Conservation (phyloP, 768 basidiomycete genomes). For the Amanita polypyramis region DNA sequence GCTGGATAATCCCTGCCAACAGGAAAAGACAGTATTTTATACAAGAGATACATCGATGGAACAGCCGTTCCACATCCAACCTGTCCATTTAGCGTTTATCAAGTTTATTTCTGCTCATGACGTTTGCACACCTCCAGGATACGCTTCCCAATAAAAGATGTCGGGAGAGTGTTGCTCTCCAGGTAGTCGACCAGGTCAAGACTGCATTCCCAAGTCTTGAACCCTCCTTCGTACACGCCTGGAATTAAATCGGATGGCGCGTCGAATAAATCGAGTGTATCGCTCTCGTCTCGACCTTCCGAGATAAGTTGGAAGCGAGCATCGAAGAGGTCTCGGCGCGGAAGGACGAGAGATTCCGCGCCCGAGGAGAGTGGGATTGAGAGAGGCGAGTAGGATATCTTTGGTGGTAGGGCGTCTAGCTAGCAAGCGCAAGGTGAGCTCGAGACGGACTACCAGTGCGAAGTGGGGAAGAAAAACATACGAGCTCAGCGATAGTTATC, state of each 20-base stretch:
- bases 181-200: conserved; percentile 74
- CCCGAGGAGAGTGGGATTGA: conserved; percentile 33
- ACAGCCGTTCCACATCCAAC: conserved; percentile 90
- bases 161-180: conserved; percentile 12
- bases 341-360: conserved; percentile 28
- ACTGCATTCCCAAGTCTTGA: conserved; percentile 98
- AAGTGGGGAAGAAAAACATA: conserved; percentile 17
- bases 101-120: not conserved
- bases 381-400: conserved; percentile 76
- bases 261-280: conserved; percentile 53
- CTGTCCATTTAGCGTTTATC: conserved; percentile 26
- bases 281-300: conserved; percentile 28
- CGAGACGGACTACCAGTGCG: conserved; percentile 10
- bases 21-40: conserved; percentile 37
- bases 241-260: conserved; percentile 86
- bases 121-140: conserved; percentile 59
- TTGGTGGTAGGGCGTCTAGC: conserved; percentile 58
- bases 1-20: conserved; percentile 5
- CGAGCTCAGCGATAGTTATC: conserved; percentile 18
- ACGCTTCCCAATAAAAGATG: conserved; percentile 31
- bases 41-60: conserved; percentile 68
- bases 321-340: conserved; percentile 87
- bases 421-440: conserved; percentile 22
- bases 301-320: conserved; percentile 90
- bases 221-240: conserved; percentile 88